Evolutionary conservation across 2,329 filamentous ascomycete species (phyloP), one percentile per base, ranked within the genome.

Genomic region (Amylocarpus encephaloides): DNA sequence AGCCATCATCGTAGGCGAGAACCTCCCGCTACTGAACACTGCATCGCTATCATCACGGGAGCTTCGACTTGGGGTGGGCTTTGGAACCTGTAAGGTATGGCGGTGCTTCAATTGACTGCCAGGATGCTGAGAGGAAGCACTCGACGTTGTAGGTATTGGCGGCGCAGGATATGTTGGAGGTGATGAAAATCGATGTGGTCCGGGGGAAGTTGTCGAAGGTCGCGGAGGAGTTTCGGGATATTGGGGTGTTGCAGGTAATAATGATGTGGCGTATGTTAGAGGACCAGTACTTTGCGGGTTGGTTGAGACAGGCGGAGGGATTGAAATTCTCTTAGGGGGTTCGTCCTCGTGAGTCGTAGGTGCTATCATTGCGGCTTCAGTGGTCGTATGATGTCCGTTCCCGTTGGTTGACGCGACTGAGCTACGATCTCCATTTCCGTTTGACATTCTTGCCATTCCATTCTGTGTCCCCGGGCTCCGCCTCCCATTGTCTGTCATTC

Each of bases 71-170:
- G 82, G 75, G 16, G 76, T 71, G 13, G 75, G 68, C 67, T 84
- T 87, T 6, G 91, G 90, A 0, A 95, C 88, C 68, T 95, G 89
- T 22, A 96, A 76, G 0, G 89, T 95, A 69, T 95, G 86, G 57
- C 91, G 82, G 54, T 95, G 88, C 67, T 86, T 85, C 43, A 92
- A 71, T 49, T 79, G 77, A 16, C 78, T 69, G 12, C 75, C 73
- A 7, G 79, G 72, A 35, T 82, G 75, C 40, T 51, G 56, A 16
- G 50, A 46, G 13, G 62, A 60, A 32, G 38, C 56, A 11, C 57
- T 45, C 12, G 61, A 58, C n/a, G 75, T 67, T 51, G 75, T 70
- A 2, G 69, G 66, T 32, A 71, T 70, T n/a, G 79, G 76, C 1
- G 76, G 70, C 11, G 75, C 44, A 72, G 29, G 70, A 59, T 81